Conservation (phyloP, 768 basidiomycete genomes). For the Suillus occidentalis region DNA sequence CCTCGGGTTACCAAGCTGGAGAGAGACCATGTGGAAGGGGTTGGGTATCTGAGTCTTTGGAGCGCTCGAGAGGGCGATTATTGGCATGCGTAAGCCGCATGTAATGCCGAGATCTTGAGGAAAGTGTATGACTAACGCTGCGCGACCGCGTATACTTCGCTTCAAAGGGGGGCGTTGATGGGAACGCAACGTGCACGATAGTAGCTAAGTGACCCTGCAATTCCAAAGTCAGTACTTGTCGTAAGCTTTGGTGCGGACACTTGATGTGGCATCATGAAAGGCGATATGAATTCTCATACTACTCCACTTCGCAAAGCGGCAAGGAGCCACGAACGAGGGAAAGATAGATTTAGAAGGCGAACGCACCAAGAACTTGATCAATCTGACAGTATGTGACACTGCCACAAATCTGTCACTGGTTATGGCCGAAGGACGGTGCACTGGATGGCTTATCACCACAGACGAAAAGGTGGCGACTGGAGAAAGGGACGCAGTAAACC, state of each 20-base stretch:
- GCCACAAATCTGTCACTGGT: neutral
- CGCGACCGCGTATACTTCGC: slow-evolving; percentile 15
- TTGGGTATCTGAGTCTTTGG: slow-evolving; percentile 39
- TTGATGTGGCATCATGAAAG: neutral
- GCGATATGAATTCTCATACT: neutral
- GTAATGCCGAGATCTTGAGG: slow-evolving; percentile 25
- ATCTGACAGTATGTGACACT: neutral
- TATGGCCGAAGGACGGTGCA: neutral
- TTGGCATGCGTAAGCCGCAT: slow-evolving; percentile 44
- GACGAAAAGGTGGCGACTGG: neutral
- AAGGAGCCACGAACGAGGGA: neutral
- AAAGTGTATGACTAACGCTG: slow-evolving; percentile 15
- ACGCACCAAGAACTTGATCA: neutral
- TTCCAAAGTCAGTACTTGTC: neutral
- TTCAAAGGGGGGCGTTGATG: slow-evolving; percentile 12
- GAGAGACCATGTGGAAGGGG: slow-evolving; percentile 49
- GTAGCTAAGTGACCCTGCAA: slow-evolving; percentile 2
- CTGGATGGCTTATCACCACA: neutral
- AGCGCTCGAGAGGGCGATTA: slow-evolving; percentile 39
- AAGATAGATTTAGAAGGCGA: neutral
- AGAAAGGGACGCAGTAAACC: neutral
- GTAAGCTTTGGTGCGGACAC: neutral
- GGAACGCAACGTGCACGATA: slow-evolving; percentile 23
- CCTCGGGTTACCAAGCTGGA: slow-evolving; percentile 37
- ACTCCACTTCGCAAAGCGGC: neutral